Evolutionary conservation across 2,329 filamentous ascomycete genomes (phyloP), one percentile per base, ranked within the genome.

Genomic region (Harringtonia lauricola): DNA sequence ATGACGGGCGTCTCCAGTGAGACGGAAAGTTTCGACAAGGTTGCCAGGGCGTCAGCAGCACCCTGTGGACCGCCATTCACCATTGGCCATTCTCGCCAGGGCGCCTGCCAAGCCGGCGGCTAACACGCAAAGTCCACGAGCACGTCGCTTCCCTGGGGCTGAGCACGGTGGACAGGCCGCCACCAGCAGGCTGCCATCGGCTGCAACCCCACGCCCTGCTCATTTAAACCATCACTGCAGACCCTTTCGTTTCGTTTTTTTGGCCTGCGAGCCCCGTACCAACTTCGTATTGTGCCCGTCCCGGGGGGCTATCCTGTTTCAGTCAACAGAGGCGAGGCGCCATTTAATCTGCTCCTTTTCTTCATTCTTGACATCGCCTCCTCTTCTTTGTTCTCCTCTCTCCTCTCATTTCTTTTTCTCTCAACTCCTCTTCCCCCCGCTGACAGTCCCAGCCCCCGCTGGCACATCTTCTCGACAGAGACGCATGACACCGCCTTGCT

Each of bases 401-500:
- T 26, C 24, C 10, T 26, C 7, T 26, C 24, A 26, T 10, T 6
- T 26, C 24, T 26, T 36, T 18, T 36, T 22, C 17, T 19, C 35
- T 19, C 19, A 7, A 5, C 17, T 14, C 13, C 7, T 39, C 36
- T n/a, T 35, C 17, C 33, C 4, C 21, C 19, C 22, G 15, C 14
- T 19, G 38, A 30, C 18, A 15, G 12, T 19, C 31, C 29, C 22
- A 10, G 31, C 31, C 14, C 31, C 17, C 6, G 6, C 31, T 34
- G 17, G 17, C 24, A 18, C n/a, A n/a, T n/a, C 19, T 36, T 30
- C 12, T 22, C n/a, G 24, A 6, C 24, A 10, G 31, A 13, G 26
- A 13, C 26, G 15, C 37, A 43, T 33, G 39, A 44, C 35, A 31
- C 28, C 36, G 36, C 24, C 39, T 35, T 49, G 34, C 42, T 51